Conservation (phyloP, 169 alveolate species). For the Theileria sp. region DNA sequence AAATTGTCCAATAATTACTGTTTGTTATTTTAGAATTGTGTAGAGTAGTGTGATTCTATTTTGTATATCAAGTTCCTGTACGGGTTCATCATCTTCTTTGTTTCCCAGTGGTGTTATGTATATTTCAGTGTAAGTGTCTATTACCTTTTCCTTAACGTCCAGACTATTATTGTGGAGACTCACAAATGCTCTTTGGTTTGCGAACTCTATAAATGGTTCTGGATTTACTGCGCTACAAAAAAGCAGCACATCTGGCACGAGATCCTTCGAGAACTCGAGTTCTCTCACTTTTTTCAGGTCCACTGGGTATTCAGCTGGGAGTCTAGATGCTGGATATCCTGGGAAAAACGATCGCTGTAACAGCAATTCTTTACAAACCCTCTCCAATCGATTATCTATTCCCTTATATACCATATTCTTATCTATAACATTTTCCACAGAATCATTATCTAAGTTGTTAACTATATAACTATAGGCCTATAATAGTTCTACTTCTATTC, state of each 20-base stretch:
- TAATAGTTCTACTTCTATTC: neutral
- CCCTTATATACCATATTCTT: conserved; percentile 67
- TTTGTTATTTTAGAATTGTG: conserved; percentile 40
- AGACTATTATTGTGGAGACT: conserved; percentile 44
- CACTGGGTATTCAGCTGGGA: conserved; percentile 66
- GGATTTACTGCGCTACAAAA: conserved; percentile 32
- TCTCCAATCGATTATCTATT: conserved; percentile 14
- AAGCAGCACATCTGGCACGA: conserved; percentile 52
- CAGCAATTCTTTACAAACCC: conserved; percentile 53
- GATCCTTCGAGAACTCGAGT: conserved; percentile 60
- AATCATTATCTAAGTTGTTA: neutral
- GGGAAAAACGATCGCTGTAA: conserved; percentile 67
- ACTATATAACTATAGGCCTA: neutral
- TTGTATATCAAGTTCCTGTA: conserved; percentile 43
- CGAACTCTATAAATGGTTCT: conserved; percentile 65
- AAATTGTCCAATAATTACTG: neutral
- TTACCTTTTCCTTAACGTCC: conserved; percentile 26
- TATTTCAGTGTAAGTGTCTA: conserved; percentile 36
- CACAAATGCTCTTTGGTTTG: conserved; percentile 52
- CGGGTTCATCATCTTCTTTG: conserved; percentile 13
- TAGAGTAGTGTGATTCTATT: conserved; percentile 38
- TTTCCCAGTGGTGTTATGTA: conserved; percentile 55
- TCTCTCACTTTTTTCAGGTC: conserved; percentile 49
- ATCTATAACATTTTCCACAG: conserved; percentile 15
- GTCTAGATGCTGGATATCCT: conserved; percentile 53